Conservation (phyloP, 2,329 filamentous ascomycete species). For the Bimuria novae-zelandiae region DNA sequence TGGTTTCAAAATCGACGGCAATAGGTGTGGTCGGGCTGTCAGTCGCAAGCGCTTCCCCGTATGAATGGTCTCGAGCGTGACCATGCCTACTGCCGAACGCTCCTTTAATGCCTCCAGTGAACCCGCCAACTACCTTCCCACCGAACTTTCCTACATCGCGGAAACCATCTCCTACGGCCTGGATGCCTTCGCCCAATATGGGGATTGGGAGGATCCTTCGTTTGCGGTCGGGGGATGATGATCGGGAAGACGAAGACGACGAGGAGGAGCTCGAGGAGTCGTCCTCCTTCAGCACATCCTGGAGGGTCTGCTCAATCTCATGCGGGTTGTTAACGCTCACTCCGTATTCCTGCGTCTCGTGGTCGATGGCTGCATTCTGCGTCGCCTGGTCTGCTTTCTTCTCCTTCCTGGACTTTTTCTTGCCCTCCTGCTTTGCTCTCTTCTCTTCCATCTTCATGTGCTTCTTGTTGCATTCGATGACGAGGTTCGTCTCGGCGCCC, state of each 20-base stretch:
- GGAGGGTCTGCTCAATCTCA: constrained; percentile 57
- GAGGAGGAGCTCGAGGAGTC: constrained; percentile 29
- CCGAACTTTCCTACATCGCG: constrained; percentile 54
- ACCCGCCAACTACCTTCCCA: constrained; percentile 45
- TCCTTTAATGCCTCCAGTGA: constrained; percentile 46
- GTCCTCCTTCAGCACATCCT: constrained; percentile 48
- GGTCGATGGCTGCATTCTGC: constrained; percentile 59
- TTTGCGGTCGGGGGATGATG: constrained; percentile 40
- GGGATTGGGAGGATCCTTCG: constrained; percentile 48
- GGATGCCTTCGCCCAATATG: constrained; percentile 52
- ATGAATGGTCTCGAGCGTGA: constrained; percentile 14
- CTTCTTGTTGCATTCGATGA: constrained; percentile 77
- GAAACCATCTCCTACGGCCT: constrained; percentile 51
- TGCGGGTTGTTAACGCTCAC: constrained; percentile 63
- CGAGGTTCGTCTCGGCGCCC: constrained; percentile 79
- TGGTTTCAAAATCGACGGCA: constrained; percentile 30
- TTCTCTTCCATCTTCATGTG: constrained; percentile 71
- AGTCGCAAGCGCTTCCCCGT: constrained; percentile 21
- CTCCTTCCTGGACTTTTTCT: constrained; percentile 55
- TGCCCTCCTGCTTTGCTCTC: constrained; percentile 68
- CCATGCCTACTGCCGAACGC: constrained; percentile 33
- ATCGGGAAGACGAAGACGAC: constrained; percentile 39
- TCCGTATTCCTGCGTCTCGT: constrained; percentile 58
- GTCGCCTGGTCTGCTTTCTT: constrained; percentile 67
- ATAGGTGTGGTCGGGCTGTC: constrained; percentile 34